Evolutionary conservation across 2,329 filamentous ascomycete genomes (phyloP), one percentile per base, ranked within the genome.

Genomic region (Talaromyces pinophilus): DNA sequence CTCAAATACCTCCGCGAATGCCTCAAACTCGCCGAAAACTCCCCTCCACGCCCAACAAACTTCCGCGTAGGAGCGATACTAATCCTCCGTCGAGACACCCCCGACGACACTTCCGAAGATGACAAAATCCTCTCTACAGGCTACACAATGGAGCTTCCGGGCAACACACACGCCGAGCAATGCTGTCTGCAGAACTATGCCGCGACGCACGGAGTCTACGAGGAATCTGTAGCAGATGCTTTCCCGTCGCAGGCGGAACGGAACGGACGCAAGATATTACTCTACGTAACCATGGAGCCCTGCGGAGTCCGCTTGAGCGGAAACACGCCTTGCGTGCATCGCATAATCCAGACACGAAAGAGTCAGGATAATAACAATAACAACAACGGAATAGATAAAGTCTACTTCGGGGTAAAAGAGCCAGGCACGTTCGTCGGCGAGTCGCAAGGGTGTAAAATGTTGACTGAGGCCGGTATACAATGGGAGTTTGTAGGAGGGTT

Each of bases 111-210:
- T 17, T 71, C 67, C 10, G 55, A 67, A 25, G 71, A 77, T 30
- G 78, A 88, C 71, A 76, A 80, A 30, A 82, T 96, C 66, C 83
- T 96, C 33, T 87, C 91, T 0, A 91, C 92, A 1, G 94, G 95
- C 64, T 98, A 94, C 81, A 97, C 95, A 0, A 85, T 97, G 67
- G 94, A 99, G 78, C 87, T 93, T 3, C 85, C 88, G 0, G 95
- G 94, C 50, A 99, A 99, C 80, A 98, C 95, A 0, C 95, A 99
- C 75, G 95, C 95, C 3, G 95, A 99, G 76, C 93, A 99, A 80
- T 94, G 90, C 78, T 96, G 92, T 74, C 85, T 99, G 65, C 79
- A 89, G 59, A 98, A 99, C 70, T 80, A 78, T 59, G 79, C 78
- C 1, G 72, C 75, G 8, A 71, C 71, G 0, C 75, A 81, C 60